Base-by-base conservation (phyloP, 768 basidiomycete genomes). In the Panellus pusillus region DNA sequence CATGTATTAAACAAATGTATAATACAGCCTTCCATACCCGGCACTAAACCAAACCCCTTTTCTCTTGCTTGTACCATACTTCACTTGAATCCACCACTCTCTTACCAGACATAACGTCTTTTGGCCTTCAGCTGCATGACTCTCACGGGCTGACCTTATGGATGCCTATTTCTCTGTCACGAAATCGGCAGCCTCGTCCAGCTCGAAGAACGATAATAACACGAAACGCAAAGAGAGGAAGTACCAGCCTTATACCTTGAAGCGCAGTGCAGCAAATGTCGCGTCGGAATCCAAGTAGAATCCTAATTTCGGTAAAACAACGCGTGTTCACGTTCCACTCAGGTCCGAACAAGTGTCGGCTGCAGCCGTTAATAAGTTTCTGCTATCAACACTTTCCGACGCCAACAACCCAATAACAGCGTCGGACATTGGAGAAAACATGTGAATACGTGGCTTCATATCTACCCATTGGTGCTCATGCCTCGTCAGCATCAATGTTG, bases 391-490 rank as follows among this genome's bases (percentile, higher is more conserved):
- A 0, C 74, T 93, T 41, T 66, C 75, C 14, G 78, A 87, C 55
- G 72, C 77, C 47, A 78, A 79, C 9, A 93, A 93, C 65, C 91
- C 91, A 1, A 89, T 93, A 46, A 91, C 89, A 1, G 84, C 89
- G 61, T 84, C 85, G 1, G 79, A 87, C 64, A 79, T 82, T 54
- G 72, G 71, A 47, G 72, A 83, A 38, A 80, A 85, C 35, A 27
- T 32, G 38, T 24, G 49, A 42, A 36, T 40, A 48, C 46, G 37
- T 40, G 13, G 42, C 15, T 35, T 50, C 5, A 35, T 44, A 28
- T 15, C 13, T 54, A 89, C 85, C n/a, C 54, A 74, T 42, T 43
- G 47, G 27, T n/a, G 11, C 19, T 41, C 47, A 6, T 28, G 47
- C 50, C 42, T 20, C 35, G 15, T 28, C 14, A 44, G 43, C 24